Percentiles rank a stretch among this genome's conserved stretches.
Evolutionary conservation across 768 basidiomycete species (phyloP).

Genomic region (Suillus discolor): DNA sequence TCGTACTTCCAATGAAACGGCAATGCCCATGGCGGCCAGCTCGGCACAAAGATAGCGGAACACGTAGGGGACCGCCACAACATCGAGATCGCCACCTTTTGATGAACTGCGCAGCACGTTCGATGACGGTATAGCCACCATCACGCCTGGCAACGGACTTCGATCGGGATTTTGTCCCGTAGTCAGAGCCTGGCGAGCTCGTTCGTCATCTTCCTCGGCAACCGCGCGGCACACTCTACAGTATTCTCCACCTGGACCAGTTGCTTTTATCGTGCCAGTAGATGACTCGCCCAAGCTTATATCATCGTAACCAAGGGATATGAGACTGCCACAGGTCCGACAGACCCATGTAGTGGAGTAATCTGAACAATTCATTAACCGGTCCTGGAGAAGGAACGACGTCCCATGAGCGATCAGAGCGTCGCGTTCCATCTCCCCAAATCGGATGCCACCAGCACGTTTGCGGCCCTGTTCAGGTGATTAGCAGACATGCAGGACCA

Average conservation of each 20-base stretch:
- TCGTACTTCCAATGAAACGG: slow-evolving; percentile 78
- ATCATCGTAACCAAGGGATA: slow-evolving; percentile 96
- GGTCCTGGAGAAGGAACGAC: slow-evolving; percentile 96
- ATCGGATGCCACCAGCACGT: slow-evolving; percentile 97
- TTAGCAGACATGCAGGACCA: neutral
- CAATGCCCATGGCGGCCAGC: slow-evolving; percentile 98
- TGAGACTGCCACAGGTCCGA: slow-evolving; percentile 91
- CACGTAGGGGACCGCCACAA: slow-evolving; percentile 94
- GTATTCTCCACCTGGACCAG: slow-evolving; percentile 87
- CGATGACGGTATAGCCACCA: slow-evolving; percentile 65
- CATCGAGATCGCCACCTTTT: slow-evolving; percentile 86
- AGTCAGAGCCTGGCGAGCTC: slow-evolving; percentile 59
- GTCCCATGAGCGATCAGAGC: slow-evolving; percentile 98
- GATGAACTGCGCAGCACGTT: slow-evolving; percentile 59
- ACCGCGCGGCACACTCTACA: slow-evolving; percentile 89
- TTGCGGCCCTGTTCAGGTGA: slow-evolving; percentile 76
- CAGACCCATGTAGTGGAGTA: slow-evolving; percentile 99
- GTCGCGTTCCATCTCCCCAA: slow-evolving; percentile 99
- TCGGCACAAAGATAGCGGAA: slow-evolving; percentile 95
- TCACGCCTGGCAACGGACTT: slow-evolving; percentile 50
- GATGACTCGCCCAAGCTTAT: slow-evolving; percentile 67
- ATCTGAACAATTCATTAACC: slow-evolving; percentile 99
- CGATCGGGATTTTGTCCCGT: slow-evolving; percentile 52
- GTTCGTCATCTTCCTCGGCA: slow-evolving; percentile 64
- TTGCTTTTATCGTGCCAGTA: slow-evolving; percentile 53